Conservation (phyloP, 106 monocot genomes). For the Vanilla planifolia region DNA sequence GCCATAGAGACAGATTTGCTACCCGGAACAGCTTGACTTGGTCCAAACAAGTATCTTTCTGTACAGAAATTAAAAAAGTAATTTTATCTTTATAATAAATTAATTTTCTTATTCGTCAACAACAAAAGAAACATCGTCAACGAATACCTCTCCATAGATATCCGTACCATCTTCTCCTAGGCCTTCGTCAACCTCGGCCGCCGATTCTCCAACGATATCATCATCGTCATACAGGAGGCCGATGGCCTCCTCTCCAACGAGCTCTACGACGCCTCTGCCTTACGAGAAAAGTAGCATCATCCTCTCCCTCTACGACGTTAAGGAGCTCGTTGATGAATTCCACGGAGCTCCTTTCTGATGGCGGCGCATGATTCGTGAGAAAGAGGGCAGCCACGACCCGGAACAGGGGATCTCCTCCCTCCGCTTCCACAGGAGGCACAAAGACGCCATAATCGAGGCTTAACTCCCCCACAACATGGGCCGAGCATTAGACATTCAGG, state of each 20-base stretch:
- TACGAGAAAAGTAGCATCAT: conserved; percentile 1
- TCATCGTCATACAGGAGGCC: conserved; percentile 22
- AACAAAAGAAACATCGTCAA: conserved; percentile 16
- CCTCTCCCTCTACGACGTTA: conserved; percentile 18
- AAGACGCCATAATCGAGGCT: conserved; percentile 1
- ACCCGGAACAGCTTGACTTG: no score
- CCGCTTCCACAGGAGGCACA: conserved; percentile 27
- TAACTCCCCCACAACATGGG: conserved; percentile 27
- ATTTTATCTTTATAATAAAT: no score
- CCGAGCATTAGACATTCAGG: conserved; percentile 7
- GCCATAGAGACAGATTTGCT: no score
- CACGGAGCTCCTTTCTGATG: conserved; percentile 26
- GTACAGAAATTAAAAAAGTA: no score
- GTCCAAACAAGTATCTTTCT: no score
- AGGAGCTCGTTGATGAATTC: conserved; percentile 32
- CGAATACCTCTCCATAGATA: conserved; percentile 24
- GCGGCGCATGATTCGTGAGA: conserved; percentile 9
- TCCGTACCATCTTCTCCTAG: conserved; percentile 13
- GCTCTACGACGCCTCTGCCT: conserved; percentile 13
- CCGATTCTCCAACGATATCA: conserved; percentile 11
- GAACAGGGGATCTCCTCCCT: no score
- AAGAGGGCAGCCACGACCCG: background rate
- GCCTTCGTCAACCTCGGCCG: background rate
- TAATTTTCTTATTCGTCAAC: no score
- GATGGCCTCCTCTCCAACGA: conserved; percentile 19